phyloP scores from a whole-genome alignment of 495 filamentous ascomycete species.

The Ascodesmis nigricans region DNA sequence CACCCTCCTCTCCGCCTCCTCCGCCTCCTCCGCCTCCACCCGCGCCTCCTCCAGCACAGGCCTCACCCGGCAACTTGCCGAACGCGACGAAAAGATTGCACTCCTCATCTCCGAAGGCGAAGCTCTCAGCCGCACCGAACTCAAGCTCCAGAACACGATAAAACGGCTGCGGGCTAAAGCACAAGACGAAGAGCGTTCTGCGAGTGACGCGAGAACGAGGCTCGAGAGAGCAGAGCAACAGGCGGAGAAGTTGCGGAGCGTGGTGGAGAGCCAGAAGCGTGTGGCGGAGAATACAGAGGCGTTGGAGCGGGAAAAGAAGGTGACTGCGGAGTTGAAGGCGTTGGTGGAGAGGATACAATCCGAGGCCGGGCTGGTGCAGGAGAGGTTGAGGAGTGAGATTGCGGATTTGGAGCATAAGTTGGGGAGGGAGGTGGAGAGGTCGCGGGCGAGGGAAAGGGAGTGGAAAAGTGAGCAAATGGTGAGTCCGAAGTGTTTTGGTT shows the following conservation, averaged over 20 bases:
- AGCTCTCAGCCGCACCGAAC: constrained; percentile 61
- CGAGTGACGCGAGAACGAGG: constrained; percentile 32
- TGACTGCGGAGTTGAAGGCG: constrained; percentile 46
- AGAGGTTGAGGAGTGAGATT: constrained; percentile 46
- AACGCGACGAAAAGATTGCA: constrained; percentile 78
- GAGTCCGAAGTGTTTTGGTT: constrained; percentile 5
- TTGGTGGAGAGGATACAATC: constrained; percentile 46
- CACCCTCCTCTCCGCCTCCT: constrained; percentile 60
- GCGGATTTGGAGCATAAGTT: constrained; percentile 45
- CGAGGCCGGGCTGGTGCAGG: constrained; percentile 53
- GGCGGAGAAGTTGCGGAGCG: constrained; percentile 37
- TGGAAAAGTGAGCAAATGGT: constrained; percentile 56
- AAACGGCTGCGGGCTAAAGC: constrained; percentile 54
- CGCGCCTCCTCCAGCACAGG: constrained; percentile 41
- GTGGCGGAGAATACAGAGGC: constrained; percentile 45
- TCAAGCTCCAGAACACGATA: constrained; percentile 59
- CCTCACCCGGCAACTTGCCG: constrained; percentile 53
- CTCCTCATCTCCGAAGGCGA: constrained; percentile 82
- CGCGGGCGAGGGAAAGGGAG: constrained; percentile 49
- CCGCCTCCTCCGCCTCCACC: constrained; percentile 45
- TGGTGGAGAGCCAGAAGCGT: constrained; percentile 43
- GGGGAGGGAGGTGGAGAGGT: constrained; percentile 52
- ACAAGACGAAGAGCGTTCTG: constrained; percentile 40
- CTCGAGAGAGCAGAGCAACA: constrained; percentile 48
- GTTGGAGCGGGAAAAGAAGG: constrained; percentile 45